Evolutionary conservation across 1,284 basidiomycete genomes (phyloP).

Genomic region (Cryptococcus jaspeensis): DNA sequence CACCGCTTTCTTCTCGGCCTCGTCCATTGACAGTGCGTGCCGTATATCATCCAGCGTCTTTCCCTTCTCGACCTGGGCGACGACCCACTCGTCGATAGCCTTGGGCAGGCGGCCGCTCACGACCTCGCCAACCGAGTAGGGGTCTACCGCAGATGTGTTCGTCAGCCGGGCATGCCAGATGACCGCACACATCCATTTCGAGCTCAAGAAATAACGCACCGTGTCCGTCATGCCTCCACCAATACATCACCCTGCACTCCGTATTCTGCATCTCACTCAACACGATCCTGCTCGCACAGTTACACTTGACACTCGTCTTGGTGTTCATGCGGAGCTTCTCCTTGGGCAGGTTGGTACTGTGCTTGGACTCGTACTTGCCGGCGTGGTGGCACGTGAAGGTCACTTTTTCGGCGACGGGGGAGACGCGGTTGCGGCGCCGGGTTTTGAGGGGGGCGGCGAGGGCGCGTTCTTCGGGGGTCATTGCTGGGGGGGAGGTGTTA

Average conservation of each 20-base stretch:
- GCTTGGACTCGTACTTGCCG: slow-evolving; percentile 42
- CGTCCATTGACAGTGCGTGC: slow-evolving; percentile 34
- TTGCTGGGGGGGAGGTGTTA: slow-evolving; percentile 10
- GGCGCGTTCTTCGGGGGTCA: slow-evolving; percentile 40
- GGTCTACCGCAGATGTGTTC: slow-evolving; percentile 23
- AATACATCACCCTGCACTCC: slow-evolving; percentile 40
- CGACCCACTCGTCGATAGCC: slow-evolving; percentile 46
- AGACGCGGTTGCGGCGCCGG: slow-evolving; percentile 38
- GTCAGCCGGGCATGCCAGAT: slow-evolving; percentile 4
- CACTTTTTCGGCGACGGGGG: slow-evolving; percentile 42
- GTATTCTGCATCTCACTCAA: slow-evolving; percentile 42
- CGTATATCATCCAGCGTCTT: slow-evolving; percentile 44
- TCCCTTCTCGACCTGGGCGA: slow-evolving; percentile 39
- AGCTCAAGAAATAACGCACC: slow-evolving; percentile 26
- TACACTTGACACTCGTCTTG: slow-evolving; percentile 48
- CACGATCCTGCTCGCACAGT: slow-evolving; percentile 43
- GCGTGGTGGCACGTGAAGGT: slow-evolving; percentile 50
- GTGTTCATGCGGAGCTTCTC: slow-evolving; percentile 46
- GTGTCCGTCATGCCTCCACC: slow-evolving; percentile 48
- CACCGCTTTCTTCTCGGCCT: slow-evolving; percentile 38
- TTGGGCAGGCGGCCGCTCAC: slow-evolving; percentile 42
- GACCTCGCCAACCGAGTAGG: slow-evolving; percentile 37
- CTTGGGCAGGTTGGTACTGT: slow-evolving; percentile 36
- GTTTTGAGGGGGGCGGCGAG: slow-evolving; percentile 38
- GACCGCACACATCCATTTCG: too few species aligned